phyloP scores from a whole-genome alignment of 169 alveolate species.

The Cryptosporidium felis region DNA sequence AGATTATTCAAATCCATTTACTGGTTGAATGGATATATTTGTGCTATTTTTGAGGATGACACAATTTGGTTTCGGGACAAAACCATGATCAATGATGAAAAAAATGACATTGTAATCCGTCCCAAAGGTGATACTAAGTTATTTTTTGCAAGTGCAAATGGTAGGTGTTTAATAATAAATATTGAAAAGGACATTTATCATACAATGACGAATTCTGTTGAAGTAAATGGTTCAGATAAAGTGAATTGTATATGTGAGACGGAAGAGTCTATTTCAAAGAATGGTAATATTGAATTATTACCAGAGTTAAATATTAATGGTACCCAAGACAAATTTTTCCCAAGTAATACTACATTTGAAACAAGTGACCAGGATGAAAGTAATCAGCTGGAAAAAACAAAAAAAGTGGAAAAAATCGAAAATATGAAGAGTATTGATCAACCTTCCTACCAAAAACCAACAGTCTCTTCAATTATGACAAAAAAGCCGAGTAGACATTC shows the following conservation, averaged over 20 bases:
- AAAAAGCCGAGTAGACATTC: constrained; percentile 2
- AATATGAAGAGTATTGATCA: background rate
- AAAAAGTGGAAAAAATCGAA: background rate
- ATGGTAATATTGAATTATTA: too few relatives aligned
- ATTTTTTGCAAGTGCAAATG: constrained; percentile 14
- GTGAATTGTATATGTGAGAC: too few relatives aligned
- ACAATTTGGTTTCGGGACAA: constrained; percentile 34
- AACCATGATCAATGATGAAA: background rate
- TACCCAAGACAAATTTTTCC: too few relatives aligned
- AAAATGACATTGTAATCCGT: constrained; percentile 29
- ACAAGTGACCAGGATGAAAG: constrained; percentile 22
- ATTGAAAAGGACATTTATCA: background rate
- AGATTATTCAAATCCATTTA: constrained; percentile 20
- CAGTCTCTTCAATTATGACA: constrained; percentile 26
- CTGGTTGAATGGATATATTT: background rate
- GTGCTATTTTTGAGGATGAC: constrained; percentile 29
- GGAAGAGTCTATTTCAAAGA: too few relatives aligned
- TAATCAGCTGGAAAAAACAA: background rate
- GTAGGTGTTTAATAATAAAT: constrained; percentile 10
- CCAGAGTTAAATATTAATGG: too few relatives aligned
- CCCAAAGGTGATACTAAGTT: constrained; percentile 56
- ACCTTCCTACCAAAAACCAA: constrained; percentile 42
- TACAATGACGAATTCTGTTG: too few relatives aligned
- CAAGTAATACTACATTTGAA: constrained; percentile 34
- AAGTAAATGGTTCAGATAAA: too few relatives aligned